Percentiles rank a stretch among this genome's conserved stretches.
These are phyloP conservation scores for Candida gorgasii DNA, from an alignment of 805 yeast genomes.

Conservation along the genomic window DNA sequence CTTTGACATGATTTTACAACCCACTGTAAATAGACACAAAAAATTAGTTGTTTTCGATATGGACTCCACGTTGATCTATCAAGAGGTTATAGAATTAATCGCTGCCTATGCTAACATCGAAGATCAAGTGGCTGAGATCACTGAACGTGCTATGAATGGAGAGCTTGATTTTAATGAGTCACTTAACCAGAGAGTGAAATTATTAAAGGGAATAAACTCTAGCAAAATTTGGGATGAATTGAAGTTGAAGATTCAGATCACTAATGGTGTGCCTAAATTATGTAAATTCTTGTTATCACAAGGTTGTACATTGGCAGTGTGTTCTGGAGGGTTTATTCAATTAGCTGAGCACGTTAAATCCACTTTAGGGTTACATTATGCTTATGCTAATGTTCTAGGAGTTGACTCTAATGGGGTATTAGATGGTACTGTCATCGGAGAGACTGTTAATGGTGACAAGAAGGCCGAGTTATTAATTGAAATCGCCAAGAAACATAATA, in stretches of 20 bases:
- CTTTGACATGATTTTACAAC: conserved; percentile 38
- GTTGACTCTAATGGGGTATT: conserved; percentile 49
- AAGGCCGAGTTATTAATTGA: conserved; percentile 73
- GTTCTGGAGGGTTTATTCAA: conserved; percentile 94
- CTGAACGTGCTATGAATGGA: conserved; percentile 96
- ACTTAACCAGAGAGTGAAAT: conserved; percentile 66
- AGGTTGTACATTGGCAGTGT: conserved; percentile 78
- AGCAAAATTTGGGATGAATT: conserved; percentile 75
- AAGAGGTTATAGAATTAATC: conserved; percentile 94
- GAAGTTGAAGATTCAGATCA: conserved; percentile 64
- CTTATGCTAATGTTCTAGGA: conserved; percentile 75
- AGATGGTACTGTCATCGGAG: conserved; percentile 78
- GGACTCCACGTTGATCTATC: conserved; percentile 96
- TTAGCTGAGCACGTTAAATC: conserved; percentile 75
- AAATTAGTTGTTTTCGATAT: conserved; percentile 87
- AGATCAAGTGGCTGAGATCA: conserved; percentile 80
- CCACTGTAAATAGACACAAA: conserved; percentile 27
- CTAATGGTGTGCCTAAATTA: conserved; percentile 84
- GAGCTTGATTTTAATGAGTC: conserved; percentile 90
- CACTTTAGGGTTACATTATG: conserved; percentile 75
- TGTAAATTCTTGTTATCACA: conserved; percentile 57
- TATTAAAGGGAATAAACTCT: conserved; percentile 82
- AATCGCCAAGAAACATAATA: conserved; percentile 55
- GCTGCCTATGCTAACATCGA: conserved; percentile 95
- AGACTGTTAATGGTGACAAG: conserved; percentile 79